Percentiles rank a stretch among this genome's conserved stretches.
phyloP scores from a whole-genome alignment of 805 yeast genomes.

The Pichia gijzeniarum region DNA sequence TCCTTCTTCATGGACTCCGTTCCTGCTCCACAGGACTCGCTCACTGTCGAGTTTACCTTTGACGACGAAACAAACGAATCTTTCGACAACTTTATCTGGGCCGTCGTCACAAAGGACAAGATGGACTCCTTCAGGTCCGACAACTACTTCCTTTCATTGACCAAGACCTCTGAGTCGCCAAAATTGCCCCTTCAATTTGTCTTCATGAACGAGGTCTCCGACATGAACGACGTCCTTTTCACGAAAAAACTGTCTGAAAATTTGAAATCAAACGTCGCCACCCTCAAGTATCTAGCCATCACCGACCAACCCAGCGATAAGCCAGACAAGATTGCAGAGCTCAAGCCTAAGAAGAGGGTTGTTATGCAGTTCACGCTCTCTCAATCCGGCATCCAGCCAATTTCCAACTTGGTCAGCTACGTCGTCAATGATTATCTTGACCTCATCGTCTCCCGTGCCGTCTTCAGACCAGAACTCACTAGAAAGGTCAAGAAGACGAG shows the following conservation, averaged over 20 bases:
- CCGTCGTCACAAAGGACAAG: conserved; percentile 75
- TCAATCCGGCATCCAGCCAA: conserved; percentile 39
- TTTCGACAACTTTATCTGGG: conserved; percentile 70
- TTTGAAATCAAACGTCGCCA: conserved; percentile 31
- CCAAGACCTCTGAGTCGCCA: conserved; percentile 70
- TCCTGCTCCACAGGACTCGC: conserved; percentile 51
- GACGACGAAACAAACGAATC: conserved; percentile 35
- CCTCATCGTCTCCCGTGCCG: conserved; percentile 32
- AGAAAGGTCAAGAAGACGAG: conserved; percentile 76
- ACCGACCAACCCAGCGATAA: conserved; percentile 78
- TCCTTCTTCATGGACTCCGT: conserved; percentile 52
- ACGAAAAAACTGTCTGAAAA: conserved; percentile 45
- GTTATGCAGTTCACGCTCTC: conserved; percentile 51
- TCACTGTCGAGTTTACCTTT: conserved; percentile 55
- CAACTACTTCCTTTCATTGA: conserved; percentile 76
- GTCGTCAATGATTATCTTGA: conserved; percentile 37
- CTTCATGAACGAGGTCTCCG: conserved; percentile 84
- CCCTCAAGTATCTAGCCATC: conserved; percentile 63
- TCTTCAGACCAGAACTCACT: conserved; percentile 67
- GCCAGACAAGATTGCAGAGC: conserved; percentile 56
- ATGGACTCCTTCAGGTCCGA: conserved; percentile 73
- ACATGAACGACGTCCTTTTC: conserved; percentile 62
- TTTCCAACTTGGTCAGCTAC: conserved; percentile 56
- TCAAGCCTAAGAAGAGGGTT: conserved; percentile 47
- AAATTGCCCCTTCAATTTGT: conserved; percentile 70